phyloP scores from a whole-genome alignment of 169 alveolate genomes.

The Perkinsus chesapeaki region DNA sequence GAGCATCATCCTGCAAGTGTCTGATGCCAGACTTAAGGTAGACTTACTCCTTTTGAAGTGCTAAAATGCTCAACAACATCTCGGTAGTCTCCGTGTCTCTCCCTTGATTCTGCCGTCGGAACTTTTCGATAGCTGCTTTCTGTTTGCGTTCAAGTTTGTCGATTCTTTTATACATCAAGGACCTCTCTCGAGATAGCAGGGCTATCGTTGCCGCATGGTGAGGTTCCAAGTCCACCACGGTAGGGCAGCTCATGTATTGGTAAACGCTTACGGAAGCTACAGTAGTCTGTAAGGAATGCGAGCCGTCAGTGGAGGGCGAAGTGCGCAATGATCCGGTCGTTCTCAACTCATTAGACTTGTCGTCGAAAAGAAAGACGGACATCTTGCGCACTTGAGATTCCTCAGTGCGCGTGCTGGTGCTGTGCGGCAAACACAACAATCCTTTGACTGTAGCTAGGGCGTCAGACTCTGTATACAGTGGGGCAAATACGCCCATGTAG shows the following conservation, averaged over 20 bases:
- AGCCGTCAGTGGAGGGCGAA: too few relatives aligned
- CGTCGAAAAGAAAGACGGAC: not conserved
- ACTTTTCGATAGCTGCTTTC: not conserved
- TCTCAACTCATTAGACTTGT: not conserved
- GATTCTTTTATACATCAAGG: not conserved
- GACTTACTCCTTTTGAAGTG: not conserved
- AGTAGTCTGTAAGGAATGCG: too few relatives aligned
- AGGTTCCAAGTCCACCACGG: not conserved
- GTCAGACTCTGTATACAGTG: too few relatives aligned
- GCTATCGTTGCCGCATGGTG: not conserved
- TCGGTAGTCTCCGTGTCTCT: not conserved
- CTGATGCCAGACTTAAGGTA: not conserved
- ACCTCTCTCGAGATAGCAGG: not conserved
- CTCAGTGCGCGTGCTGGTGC: not conserved
- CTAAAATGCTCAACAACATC: not conserved
- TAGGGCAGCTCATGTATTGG: not conserved
- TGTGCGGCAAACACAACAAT: not conserved
- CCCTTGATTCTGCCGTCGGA: not conserved
- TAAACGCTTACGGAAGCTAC: too few relatives aligned
- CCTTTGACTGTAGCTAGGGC: too few relatives aligned
- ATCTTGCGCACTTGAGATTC: not conserved
- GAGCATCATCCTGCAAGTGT: not conserved
- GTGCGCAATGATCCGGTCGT: too few relatives aligned
- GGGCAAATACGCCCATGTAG: too few relatives aligned
- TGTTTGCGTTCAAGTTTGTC: not conserved